Evolutionary conservation across 257 asterid species (phyloP).

Genomic region (Eucommia ulmoides): DNA sequence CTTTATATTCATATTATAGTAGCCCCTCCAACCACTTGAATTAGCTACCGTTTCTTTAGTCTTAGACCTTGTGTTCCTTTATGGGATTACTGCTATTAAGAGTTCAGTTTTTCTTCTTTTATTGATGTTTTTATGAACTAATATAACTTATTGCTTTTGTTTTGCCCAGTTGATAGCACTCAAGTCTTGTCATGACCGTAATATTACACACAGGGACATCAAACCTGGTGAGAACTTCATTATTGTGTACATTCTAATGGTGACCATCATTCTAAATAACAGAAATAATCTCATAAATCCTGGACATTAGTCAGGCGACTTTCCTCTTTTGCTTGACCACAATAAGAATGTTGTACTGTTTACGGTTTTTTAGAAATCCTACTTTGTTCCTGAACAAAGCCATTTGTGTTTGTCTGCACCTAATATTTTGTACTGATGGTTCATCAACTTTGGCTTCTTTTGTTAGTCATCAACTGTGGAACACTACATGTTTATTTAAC

Average conservation of each 20-base stretch:
- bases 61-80: too few relatives aligned
- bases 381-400: too few relatives aligned
- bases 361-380: background rate
- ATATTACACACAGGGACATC: conserved; percentile 92
- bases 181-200: conserved; percentile 87
- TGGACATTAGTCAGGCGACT: background rate
- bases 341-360: background rate
- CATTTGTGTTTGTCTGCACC: too few relatives aligned
- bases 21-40: too few relatives aligned
- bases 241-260: too few relatives aligned
- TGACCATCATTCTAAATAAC: background rate
- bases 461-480: background rate
- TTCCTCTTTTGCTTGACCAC: background rate
- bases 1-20: too few relatives aligned
- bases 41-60: too few relatives aligned
- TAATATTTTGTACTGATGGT: too few relatives aligned
- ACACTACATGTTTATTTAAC: too few relatives aligned
- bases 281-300: background rate
- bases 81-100: background rate
- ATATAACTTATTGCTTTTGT: conserved; percentile 15
- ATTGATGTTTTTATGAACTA: background rate
- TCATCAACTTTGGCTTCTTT: background rate
- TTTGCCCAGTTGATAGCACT: conserved; percentile 71
- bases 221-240: conserved; percentile 89
- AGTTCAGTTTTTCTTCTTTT: background rate